Percentiles rank a stretch among this genome's conserved stretches.
Conservation (phyloP, 306 rosid species). For the Lathyrus tuberosus region DNA sequence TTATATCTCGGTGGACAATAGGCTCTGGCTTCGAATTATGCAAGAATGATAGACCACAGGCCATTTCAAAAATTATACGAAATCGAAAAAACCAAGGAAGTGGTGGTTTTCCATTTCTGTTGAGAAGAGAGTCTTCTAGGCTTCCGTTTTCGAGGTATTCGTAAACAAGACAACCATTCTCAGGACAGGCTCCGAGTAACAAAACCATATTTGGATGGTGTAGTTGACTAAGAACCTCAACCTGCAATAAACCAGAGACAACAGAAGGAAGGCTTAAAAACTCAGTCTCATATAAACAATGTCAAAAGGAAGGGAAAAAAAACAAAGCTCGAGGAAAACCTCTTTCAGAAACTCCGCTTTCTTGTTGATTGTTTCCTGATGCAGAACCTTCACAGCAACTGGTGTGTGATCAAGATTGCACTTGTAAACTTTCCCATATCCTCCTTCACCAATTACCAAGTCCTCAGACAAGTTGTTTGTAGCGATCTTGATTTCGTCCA, state of each 20-base stretch:
- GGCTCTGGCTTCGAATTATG: conserved; percentile 87
- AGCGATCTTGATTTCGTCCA: conserved; percentile 78
- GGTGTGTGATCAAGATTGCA: conserved; percentile 91
- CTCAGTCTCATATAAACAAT: conserved; percentile 26
- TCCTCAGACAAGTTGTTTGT: conserved; percentile 61
- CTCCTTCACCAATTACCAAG: conserved; percentile 87
- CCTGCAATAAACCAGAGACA: conserved; percentile 53
- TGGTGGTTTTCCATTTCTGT: conserved; percentile 53
- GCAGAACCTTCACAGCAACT: conserved; percentile 86
- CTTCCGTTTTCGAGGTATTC: conserved; percentile 94
- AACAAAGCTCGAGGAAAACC: conserved; percentile 49
- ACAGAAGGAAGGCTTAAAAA: conserved; percentile 34
- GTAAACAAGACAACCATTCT: conserved; percentile 78
- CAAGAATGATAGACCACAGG: conserved; percentile 83
- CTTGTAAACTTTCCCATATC: conserved; percentile 92
- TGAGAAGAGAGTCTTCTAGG: conserved; percentile 68
- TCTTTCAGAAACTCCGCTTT: conserved; percentile 87
- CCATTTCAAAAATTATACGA: conserved; percentile 73
- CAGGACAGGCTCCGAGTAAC: conserved; percentile 97
- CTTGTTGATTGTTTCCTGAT: conserved; percentile 54
- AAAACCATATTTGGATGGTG: conserved; percentile 87
- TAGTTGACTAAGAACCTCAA: conserved; percentile 89
- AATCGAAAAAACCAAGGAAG: conserved; percentile 87
- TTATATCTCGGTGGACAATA: conserved; percentile 88
- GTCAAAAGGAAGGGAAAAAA: conserved; percentile 32